phyloP scores from a whole-genome alignment of 1,139 yeast species.

The Hyphopichia pseudoburtonii region DNA sequence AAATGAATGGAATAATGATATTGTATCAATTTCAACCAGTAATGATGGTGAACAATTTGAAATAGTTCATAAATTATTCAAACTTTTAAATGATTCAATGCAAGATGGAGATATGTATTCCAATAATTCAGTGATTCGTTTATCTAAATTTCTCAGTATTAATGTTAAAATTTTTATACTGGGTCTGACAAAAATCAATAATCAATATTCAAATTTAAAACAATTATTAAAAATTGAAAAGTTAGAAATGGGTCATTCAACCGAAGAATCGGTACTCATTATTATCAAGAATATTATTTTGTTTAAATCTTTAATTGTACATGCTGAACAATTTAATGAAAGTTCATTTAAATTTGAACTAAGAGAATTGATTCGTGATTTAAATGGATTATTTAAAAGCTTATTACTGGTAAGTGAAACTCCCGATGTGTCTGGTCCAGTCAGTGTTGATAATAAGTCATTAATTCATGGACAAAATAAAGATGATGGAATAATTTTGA shows the following conservation, averaged over 20 bases:
- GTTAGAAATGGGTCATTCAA: too few species aligned
- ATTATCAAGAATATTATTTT: conserved; percentile 22
- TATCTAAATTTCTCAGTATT: conserved; percentile 14
- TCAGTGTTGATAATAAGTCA: background rate
- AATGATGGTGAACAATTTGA: conserved; percentile 1
- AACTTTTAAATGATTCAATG: conserved; percentile 16
- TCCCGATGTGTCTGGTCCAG: background rate
- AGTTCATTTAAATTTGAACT: conserved; percentile 22
- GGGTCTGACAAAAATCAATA: background rate
- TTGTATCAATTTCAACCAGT: conserved; percentile 2
- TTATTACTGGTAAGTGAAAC: conserved; percentile 2
- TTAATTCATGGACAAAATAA: background rate
- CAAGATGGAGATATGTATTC: conserved; percentile 9
- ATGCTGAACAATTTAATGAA: conserved; percentile 22
- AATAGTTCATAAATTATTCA: conserved; percentile 10
- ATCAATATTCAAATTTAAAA: background rate
- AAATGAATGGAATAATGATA: conserved; percentile 9
- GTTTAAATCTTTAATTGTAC: conserved; percentile 32
- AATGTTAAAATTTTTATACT: conserved; percentile 10
- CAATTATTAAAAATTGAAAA: background rate
- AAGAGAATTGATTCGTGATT: conserved; percentile 19
- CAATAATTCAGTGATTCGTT: conserved; percentile 2
- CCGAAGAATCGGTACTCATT: conserved; percentile 10
- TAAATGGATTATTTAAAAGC: conserved; percentile 20
- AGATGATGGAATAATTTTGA: conserved; percentile 25